phyloP scores from a whole-genome alignment of 176 grass and related monocot species.

The Phyllostachys edulis region DNA sequence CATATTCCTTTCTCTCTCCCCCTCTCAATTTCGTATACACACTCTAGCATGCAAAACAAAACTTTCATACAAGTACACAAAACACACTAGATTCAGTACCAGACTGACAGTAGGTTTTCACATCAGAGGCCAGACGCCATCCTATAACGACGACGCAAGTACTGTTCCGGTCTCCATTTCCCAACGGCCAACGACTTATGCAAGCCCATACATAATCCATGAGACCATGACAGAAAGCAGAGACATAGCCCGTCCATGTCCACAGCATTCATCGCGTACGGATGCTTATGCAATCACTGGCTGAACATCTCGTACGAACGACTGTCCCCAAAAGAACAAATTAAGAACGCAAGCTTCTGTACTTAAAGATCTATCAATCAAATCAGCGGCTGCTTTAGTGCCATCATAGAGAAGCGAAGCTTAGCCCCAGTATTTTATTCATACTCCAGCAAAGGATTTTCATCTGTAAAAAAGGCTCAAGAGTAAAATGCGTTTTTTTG shows the following conservation, averaged over 20 bases:
- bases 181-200: background rate
- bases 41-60: constrained; percentile 1
- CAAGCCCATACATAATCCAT: background rate
- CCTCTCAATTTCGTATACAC: background rate
- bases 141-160: background rate
- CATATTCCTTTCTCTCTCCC: constrained; percentile 31
- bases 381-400: background rate
- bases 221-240: background rate
- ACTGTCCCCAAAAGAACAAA: background rate
- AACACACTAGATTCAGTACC: background rate
- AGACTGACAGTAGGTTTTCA: background rate
- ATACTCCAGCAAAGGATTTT: background rate
- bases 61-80: background rate
- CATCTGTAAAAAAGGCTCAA: background rate
- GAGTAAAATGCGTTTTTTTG: background rate
- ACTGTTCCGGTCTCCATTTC: background rate
- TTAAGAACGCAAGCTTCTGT: background rate
- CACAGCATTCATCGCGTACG: background rate
- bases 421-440: background rate
- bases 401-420: background rate
- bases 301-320: background rate
- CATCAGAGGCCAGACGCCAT: background rate
- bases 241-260: background rate
- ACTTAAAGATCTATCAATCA: background rate
- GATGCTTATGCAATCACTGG: background rate